These are phyloP conservation scores for Talaromyces atroroseus DNA, from an alignment of 2,329 filamentous ascomycete genomes.

Conservation along the genomic window DNA sequence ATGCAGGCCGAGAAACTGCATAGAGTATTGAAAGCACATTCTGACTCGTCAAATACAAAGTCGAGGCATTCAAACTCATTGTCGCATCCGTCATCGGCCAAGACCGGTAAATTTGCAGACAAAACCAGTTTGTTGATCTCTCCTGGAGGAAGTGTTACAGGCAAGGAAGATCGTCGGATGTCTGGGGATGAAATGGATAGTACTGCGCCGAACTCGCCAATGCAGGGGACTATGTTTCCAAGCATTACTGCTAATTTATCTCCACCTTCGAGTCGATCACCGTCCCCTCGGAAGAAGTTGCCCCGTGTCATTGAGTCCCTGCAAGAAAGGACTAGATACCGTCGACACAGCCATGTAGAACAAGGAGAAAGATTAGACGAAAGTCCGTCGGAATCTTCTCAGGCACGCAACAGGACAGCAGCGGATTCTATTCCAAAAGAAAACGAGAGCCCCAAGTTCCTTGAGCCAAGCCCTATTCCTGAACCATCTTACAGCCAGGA, in stretches of 20 bases:
- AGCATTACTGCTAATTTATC: conserved; percentile 60
- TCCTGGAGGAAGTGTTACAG: conserved; percentile 44
- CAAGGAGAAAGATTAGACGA: conserved; percentile 18
- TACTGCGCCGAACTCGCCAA: conserved; percentile 39
- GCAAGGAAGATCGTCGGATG: conserved; percentile 27
- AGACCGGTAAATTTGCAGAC: conserved; percentile 53
- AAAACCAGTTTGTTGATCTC: conserved; percentile 33
- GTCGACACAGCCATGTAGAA: conserved; percentile 38
- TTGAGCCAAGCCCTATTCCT: conserved; percentile 26
- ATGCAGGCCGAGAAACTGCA: conserved; percentile 9
- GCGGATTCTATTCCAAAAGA: conserved; percentile 15
- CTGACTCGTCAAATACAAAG: conserved; percentile 10
- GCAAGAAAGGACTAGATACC: conserved; percentile 34
- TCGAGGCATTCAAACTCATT: not conserved
- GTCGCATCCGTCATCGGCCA: conserved; percentile 1
- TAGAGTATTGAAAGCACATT: conserved; percentile 3
- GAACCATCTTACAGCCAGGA: conserved; percentile 19
- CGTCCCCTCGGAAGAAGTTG: conserved; percentile 57
- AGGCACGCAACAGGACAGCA: conserved; percentile 9
- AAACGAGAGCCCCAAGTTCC: conserved; percentile 14
- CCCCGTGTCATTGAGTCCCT: conserved; percentile 37
- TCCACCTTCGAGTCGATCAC: conserved; percentile 56
- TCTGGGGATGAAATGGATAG: conserved; percentile 38
- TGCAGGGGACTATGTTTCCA: conserved; percentile 46
- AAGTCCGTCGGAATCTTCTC: conserved; percentile 17